Conservation (phyloP, 1,284 basidiomycete genomes). For the Agroathelia rolfsii region DNA sequence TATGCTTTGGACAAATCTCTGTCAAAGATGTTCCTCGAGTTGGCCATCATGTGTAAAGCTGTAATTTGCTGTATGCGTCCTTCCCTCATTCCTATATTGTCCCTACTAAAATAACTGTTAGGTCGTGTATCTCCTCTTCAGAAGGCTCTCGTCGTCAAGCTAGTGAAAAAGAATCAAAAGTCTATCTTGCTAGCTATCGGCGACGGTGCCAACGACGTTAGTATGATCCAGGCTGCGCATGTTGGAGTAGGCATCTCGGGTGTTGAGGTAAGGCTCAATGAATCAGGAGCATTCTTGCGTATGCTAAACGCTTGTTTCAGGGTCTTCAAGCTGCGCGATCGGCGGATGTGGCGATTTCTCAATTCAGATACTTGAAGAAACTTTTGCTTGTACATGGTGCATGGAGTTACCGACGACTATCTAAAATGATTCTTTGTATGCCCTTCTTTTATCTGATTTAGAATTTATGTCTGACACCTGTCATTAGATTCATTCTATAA, state of each 20-base stretch:
- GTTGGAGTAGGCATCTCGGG: slow-evolving; percentile 98
- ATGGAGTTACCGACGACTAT: slow-evolving; percentile 94
- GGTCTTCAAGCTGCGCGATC: slow-evolving; percentile 96
- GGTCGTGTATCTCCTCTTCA: slow-evolving; percentile 96
- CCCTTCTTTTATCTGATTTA: slow-evolving; percentile 12
- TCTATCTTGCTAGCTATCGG: slow-evolving; percentile 92
- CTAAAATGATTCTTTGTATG: slow-evolving; percentile 91
- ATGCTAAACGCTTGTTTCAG: slow-evolving; percentile 24
- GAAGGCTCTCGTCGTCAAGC: slow-evolving; percentile 96
- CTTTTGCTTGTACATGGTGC: slow-evolving; percentile 93
- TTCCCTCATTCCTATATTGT: slow-evolving; percentile 4
- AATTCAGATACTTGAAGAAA: slow-evolving; percentile 96
- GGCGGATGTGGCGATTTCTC: slow-evolving; percentile 95
- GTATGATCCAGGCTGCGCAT: slow-evolving; percentile 95
- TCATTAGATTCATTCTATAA: slow-evolving; percentile 86
- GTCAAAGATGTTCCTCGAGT: slow-evolving; percentile 82
- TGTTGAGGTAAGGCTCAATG: slow-evolving; percentile 60
- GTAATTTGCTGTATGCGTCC: slow-evolving; percentile 88
- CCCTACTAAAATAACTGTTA: slow-evolving; percentile 21
- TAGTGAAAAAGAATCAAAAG: slow-evolving; percentile 94
- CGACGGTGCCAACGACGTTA: slow-evolving; percentile 95
- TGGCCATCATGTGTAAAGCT: slow-evolving; percentile 98
- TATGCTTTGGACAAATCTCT: slow-evolving; percentile 92
- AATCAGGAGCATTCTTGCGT: slow-evolving; percentile 1
- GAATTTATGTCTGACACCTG: slow-evolving; percentile 3